Percentiles rank a stretch among this genome's conserved stretches.
These are phyloP conservation scores for Cercospora beticola DNA, from an alignment of 2,329 filamentous ascomycete species.

Conservation along the genomic window DNA sequence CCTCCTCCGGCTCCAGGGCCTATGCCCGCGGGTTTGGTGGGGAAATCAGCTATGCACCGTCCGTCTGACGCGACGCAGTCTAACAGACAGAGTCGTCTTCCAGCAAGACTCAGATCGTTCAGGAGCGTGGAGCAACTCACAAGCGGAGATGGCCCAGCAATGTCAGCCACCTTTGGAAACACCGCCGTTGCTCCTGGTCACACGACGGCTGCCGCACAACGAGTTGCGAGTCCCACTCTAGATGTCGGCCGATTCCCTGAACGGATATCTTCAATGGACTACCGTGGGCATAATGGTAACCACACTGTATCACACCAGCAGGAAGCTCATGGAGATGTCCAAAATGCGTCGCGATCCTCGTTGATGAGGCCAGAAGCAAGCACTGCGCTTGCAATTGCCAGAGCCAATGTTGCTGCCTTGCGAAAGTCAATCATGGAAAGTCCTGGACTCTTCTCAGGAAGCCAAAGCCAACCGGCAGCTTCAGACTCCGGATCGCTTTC, in stretches of 20 bases:
- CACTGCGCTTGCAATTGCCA: constrained; percentile 22
- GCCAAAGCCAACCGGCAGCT: constrained; percentile 8
- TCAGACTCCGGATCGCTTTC: constrained; percentile 11
- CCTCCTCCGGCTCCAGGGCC: not conserved
- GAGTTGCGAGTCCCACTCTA: not conserved
- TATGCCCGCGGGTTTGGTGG: not conserved
- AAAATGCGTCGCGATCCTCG: not conserved
- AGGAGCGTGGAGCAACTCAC: not conserved
- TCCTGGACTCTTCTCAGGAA: not conserved
- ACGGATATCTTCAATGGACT: not conserved
- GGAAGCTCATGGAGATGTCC: not conserved
- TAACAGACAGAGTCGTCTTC: not conserved
- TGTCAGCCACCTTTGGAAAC: not conserved
- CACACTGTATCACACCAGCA: not conserved
- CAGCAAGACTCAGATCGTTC: not conserved
- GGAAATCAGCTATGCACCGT: not conserved
- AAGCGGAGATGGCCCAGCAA: not conserved
- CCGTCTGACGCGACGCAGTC: not conserved
- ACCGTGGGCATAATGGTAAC: not conserved
- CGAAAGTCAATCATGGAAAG: constrained; percentile 7
- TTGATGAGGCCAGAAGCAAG: not conserved
- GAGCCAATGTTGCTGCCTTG: constrained; percentile 27
- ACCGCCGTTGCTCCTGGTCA: not conserved
- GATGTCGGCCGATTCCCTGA: not conserved
- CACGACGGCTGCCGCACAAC: not conserved